phyloP scores from a whole-genome alignment of 2,329 filamentous ascomycete genomes.

The Cladophialophora immunda region DNA sequence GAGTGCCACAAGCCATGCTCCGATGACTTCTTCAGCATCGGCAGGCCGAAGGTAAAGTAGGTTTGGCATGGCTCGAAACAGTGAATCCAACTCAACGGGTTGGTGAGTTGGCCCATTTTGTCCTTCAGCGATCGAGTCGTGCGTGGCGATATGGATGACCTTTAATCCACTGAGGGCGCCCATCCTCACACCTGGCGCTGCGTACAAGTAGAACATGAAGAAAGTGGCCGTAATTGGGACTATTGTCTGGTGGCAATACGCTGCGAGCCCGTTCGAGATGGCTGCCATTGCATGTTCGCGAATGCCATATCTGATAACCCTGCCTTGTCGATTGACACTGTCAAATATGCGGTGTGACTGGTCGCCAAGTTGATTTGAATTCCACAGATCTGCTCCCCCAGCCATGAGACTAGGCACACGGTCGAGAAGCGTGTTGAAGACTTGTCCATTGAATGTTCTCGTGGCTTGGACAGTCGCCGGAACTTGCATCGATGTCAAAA shows the following conservation, averaged over 20 bases:
- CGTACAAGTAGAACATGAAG: constrained; percentile 69
- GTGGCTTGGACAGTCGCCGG: background rate
- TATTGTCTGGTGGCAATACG: constrained; percentile 62
- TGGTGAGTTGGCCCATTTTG: constrained; percentile 71
- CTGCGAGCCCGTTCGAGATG: constrained; percentile 80
- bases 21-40: constrained; percentile 64
- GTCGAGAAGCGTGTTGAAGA: constrained; percentile 11
- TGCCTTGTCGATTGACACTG: constrained; percentile 47
- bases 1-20: constrained; percentile 52
- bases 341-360: constrained; percentile 44
- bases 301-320: constrained; percentile 66
- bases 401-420: background rate
- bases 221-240: constrained; percentile 59
- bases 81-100: constrained; percentile 64
- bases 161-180: constrained; percentile 62
- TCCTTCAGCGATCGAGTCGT: constrained; percentile 66
- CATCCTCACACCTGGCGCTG: constrained; percentile 67
- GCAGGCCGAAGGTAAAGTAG: constrained; percentile 67
- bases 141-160: constrained; percentile 66
- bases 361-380: constrained; percentile 34
- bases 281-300: constrained; percentile 73
- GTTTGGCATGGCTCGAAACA: constrained; percentile 71
- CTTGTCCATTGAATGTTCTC: background rate
- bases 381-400: constrained; percentile 1
- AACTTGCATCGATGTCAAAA: background rate